Base-by-base conservation (phyloP, 805 yeast species). In the Candida loeiensis region DNA sequence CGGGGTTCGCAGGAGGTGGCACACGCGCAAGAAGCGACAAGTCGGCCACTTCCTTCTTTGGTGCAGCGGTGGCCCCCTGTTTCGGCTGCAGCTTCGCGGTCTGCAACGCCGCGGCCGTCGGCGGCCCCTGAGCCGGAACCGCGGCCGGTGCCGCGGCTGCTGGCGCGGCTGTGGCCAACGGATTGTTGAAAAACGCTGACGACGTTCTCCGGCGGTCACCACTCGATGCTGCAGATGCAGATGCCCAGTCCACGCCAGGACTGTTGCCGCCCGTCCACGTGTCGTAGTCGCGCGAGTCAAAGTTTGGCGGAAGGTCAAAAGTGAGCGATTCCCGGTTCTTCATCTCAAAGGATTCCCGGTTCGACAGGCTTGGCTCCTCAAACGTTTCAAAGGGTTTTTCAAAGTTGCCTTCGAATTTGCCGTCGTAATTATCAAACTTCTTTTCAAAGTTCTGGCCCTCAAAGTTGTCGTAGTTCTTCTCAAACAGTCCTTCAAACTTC, bases 1-100 rank as follows among this genome's bases (percentile, higher is more conserved):
- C 98, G 5, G 99, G 99, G 55, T 91, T 91, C 1, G 96, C 96
- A 5, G 95, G 95, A 4, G 91, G 89, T 11, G 93, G 95, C 21
- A 85, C 89, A 48, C 88, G 66, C 0, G 91, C 89, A 35, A 85
- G 63, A 34, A 85, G 65, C 0, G 89, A 81, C 46, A 85, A 68
- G 56, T 85, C 93, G 0, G 81, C 81, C 11, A 66, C 75, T 12
- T 30, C 15, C 33, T 30, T 30, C 21, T 17, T 34, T 3, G 33
- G 33, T 17, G 33, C 17, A 5, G 21, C 17, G 20, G 33, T 18
- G 6, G 21, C 25, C 17, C 33, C 13, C 7, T 32, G 18, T 30
- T 26, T 27, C 13, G 30, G 36, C 16, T 34, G 36, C 40, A 11
- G 32, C 34, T 26, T 39, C 22, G 21, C 33, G 18, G 29, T 28